Evolutionary conservation across 352 stramenopile species (phyloP), one percentile per base, ranked within the genome.

Genomic region (Globisporangium viniferum): DNA sequence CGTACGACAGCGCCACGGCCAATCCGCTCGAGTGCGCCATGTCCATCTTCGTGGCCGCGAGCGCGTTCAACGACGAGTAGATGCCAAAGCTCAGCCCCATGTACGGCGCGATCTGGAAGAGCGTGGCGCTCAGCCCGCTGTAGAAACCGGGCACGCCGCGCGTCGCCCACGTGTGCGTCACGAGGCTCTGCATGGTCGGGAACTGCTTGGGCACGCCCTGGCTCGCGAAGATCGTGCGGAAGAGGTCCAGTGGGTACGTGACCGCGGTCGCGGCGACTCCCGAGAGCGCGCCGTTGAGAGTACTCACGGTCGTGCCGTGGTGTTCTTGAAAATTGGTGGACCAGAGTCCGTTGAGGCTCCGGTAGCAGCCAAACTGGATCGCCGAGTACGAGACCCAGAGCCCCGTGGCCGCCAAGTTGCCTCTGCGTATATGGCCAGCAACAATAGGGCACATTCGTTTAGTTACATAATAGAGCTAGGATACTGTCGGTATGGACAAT

Each of bases 81-180:
- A 98, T 90, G 24, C 89, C 80, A 82, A 99, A 99, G 71, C 94
- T 98, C 12, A 98, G 72, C 0, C 96, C 96, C 91, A 98, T 98
- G 78, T 98, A 98, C 15, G 96, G 96, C 22, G 95, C 84, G 71
- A 99, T 98, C 73, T 98, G 91, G 61, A 97, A 84, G 3, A 98
- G 68, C 39, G 92, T 91, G 12, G 95, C 86, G 27, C 78, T 73
- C 33, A 92, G 69, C 4, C 96, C 96, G 59, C 92, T 93, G 77
- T 96, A 99, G 62, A 99, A 97, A 1, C 91, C 95, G 48, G 72
- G 64, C 14, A 91, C 7, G 22, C 94, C 94, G 27, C 89, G 82
- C 31, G 82, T 84, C 48, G 74, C 72, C 67, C 89, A 91, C 44
- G 90, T 91, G 63, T 96, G 78, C 20, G 51, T 36, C n/a, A 71